Evolutionary conservation across 2,329 filamentous ascomycete genomes (phyloP).

Genomic region (Cercospora sp.): DNA sequence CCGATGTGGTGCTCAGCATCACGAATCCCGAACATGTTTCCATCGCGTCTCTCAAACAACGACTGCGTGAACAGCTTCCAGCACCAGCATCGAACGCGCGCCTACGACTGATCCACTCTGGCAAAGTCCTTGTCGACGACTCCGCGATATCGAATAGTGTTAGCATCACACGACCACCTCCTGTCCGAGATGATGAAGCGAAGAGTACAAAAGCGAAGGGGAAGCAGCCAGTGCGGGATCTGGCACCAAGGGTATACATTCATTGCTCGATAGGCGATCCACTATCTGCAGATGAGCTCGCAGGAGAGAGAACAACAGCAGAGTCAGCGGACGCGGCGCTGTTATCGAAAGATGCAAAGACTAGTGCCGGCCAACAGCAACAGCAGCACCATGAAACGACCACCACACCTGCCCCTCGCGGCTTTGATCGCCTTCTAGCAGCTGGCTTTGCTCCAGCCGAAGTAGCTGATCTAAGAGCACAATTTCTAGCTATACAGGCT

Average conservation of each 20-base stretch:
- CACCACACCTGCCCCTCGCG: conserved; percentile 63
- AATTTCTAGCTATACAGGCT: conserved; percentile 83
- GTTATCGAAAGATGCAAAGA: conserved; percentile 32
- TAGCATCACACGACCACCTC: conserved; percentile 59
- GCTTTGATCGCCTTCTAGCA: conserved; percentile 82
- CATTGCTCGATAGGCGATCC: conserved; percentile 86
- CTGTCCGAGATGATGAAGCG: conserved; percentile 35
- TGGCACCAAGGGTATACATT: conserved; percentile 69
- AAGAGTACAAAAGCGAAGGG: conserved; percentile 58
- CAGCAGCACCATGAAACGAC: conserved; percentile 32
- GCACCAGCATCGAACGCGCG: conserved; percentile 63
- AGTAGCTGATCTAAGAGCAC: conserved; percentile 78
- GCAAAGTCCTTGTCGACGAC: conserved; percentile 77
- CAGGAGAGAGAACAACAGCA: conserved; percentile 56
- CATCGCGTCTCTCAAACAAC: conserved; percentile 74
- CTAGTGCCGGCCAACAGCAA: conserved; percentile 28
- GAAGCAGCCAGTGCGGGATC: conserved; percentile 60
- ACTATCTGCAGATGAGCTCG: conserved; percentile 68
- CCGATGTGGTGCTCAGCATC: conserved; percentile 80
- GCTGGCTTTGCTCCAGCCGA: conserved; percentile 82
- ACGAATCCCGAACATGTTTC: conserved; percentile 67
- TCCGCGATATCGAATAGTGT: conserved; percentile 68
- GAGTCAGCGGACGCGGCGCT: conserved; percentile 42
- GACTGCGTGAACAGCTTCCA: conserved; percentile 72
- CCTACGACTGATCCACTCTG: conserved; percentile 85